These are phyloP conservation scores for Aspergillus asperescens DNA, from an alignment of 495 filamentous ascomycete genomes.

Conservation along the genomic window DNA sequence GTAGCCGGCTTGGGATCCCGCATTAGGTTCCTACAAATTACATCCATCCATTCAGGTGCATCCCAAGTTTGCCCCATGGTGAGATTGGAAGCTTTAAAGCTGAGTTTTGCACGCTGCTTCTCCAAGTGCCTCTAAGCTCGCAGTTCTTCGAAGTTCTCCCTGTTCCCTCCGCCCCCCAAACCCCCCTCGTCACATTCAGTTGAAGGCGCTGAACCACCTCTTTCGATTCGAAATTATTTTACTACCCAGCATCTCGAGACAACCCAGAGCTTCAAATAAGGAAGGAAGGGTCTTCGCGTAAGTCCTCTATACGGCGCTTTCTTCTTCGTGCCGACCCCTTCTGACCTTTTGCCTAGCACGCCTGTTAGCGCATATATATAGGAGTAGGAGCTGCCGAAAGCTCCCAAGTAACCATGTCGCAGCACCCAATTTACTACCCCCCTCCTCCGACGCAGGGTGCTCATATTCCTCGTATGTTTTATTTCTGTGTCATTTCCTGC, in stretches of 20 bases:
- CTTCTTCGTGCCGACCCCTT: too few species aligned
- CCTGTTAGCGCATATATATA: too few species aligned
- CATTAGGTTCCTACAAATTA: too few species aligned
- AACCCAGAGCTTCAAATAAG: too few species aligned
- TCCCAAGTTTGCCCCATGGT: background rate
- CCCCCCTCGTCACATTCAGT: background rate
- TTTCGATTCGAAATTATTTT: background rate
- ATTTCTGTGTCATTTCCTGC: too few species aligned
- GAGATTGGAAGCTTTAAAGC: background rate
- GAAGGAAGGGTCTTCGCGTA: too few species aligned
- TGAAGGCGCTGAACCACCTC: background rate
- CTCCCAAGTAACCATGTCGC: conserved; percentile 6
- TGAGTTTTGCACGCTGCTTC: background rate
- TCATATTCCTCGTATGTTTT: conserved; percentile 11
- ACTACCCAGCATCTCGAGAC: background rate
- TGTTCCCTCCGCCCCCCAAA: too few species aligned
- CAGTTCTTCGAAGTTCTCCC: background rate
- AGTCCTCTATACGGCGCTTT: too few species aligned
- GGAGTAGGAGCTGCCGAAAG: too few species aligned
- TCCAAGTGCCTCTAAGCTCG: too few species aligned
- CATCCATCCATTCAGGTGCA: too few species aligned
- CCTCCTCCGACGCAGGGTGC: conserved; percentile 12
- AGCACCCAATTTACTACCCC: conserved; percentile 9
- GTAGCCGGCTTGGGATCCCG: conserved; percentile 6
- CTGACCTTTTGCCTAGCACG: too few species aligned